phyloP scores from a whole-genome alignment of 176 grass and related monocot genomes.

The Oryza longistaminata region DNA sequence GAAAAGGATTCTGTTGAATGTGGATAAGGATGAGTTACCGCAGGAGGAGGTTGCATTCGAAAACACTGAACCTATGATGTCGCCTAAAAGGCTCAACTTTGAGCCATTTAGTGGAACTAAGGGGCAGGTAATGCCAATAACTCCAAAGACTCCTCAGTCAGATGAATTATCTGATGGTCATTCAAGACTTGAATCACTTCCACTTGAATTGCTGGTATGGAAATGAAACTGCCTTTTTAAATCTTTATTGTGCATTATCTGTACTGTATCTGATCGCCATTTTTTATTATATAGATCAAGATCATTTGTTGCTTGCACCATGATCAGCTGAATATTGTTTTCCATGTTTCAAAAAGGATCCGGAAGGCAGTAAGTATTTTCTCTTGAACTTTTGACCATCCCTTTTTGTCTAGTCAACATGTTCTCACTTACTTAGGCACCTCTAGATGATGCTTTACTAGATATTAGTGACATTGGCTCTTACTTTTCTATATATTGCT shows the following conservation, averaged over 20 bases:
- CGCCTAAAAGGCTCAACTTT: conserved; percentile 47
- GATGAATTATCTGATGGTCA: conserved; percentile 48
- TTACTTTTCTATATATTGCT: not conserved
- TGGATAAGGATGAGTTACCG: conserved; percentile 51
- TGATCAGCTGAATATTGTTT: conserved; percentile 75
- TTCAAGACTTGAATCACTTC: conserved; percentile 86
- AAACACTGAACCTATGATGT: conserved; percentile 40
- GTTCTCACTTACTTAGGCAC: not conserved
- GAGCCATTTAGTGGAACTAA: conserved; percentile 43
- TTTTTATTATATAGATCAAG: conserved; percentile 64
- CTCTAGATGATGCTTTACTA: conserved; percentile 3
- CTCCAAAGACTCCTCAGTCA: conserved; percentile 58
- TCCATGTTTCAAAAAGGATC: conserved; percentile 75
- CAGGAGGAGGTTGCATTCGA: conserved; percentile 1
- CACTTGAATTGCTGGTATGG: conserved; percentile 81
- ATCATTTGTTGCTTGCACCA: conserved; percentile 81
- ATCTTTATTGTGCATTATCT: conserved; percentile 22
- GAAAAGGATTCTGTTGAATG: conserved; percentile 75
- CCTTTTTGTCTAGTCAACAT: not conserved
- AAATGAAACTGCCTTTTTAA: conserved; percentile 14
- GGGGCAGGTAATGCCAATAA: conserved; percentile 47
- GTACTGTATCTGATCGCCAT: conserved; percentile 21
- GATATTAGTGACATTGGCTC: not conserved
- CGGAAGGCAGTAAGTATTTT: conserved; percentile 64
- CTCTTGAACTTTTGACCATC: not conserved